A percentile compares a stretch with the other conserved stretches of the same genome.
These are phyloP conservation scores for Suhomyces maxii DNA, from an alignment of 1,139 yeast species.

Conservation along the genomic window DNA sequence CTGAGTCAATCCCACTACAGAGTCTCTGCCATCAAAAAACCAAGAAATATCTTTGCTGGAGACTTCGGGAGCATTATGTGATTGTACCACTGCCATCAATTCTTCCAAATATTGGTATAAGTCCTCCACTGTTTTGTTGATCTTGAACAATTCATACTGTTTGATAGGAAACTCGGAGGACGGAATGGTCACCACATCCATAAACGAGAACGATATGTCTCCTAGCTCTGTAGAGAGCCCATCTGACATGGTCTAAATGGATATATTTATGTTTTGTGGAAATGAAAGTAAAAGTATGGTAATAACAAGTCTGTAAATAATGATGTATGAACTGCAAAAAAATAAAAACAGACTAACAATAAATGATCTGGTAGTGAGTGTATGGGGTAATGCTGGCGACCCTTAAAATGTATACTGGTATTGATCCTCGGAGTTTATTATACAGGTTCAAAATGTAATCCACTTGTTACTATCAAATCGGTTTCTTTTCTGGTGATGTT, in stretches of 20 bases:
- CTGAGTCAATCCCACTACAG: slow-evolving; percentile 37
- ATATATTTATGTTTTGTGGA: not conserved
- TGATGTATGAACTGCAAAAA: too few relatives aligned
- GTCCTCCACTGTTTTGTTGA: slow-evolving; percentile 33
- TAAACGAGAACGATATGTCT: slow-evolving; percentile 25
- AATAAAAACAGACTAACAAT: too few relatives aligned
- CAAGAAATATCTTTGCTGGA: slow-evolving; percentile 29
- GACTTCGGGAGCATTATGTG: slow-evolving; percentile 5
- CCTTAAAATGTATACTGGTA: too few relatives aligned
- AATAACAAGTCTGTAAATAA: too few relatives aligned
- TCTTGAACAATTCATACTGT: slow-evolving; percentile 33
- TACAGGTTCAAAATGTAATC: too few relatives aligned
- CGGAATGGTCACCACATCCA: slow-evolving; percentile 30
- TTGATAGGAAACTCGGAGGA: slow-evolving; percentile 19
- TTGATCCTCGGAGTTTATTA: too few relatives aligned
- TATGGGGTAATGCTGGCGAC: too few relatives aligned
- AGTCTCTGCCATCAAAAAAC: slow-evolving; percentile 50
- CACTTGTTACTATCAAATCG: too few relatives aligned
- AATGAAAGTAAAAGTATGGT: not conserved
- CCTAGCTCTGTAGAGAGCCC: slow-evolving; percentile 5
- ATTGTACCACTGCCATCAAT: slow-evolving; percentile 7
- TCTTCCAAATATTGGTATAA: slow-evolving; percentile 30
- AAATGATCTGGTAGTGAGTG: too few relatives aligned
- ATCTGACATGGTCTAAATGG: slow-evolving; percentile 1
- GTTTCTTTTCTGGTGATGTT: too few relatives aligned